Conservation (phyloP, 371 early-diverging fungal genomes). For the Parasitella parasitica region DNA sequence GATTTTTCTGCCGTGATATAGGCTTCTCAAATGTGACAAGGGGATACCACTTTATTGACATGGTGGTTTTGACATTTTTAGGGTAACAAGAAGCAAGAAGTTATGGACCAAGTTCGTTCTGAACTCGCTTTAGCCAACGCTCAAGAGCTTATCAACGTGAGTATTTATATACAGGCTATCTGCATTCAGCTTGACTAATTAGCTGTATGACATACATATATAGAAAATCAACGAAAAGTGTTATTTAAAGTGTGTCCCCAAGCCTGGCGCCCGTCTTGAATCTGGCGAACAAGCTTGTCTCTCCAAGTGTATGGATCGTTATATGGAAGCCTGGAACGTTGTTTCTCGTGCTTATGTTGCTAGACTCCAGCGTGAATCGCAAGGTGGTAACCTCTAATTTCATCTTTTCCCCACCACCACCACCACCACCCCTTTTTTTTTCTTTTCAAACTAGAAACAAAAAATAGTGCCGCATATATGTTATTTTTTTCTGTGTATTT, state of each 20-base stretch:
- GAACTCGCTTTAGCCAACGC: conserved; percentile 87
- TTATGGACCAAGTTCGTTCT: conserved; percentile 82
- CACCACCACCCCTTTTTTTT: not conserved
- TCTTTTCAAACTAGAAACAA: conserved; percentile 1
- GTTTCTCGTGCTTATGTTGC: conserved; percentile 77
- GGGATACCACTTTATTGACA: not conserved
- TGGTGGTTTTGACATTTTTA: conserved; percentile 9
- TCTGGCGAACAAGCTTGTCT: conserved; percentile 75
- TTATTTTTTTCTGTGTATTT: conserved; percentile 11
- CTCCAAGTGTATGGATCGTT: conserved; percentile 85
- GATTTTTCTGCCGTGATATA: not conserved
- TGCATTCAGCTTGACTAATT: not conserved
- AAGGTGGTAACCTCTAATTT: conserved; percentile 36
- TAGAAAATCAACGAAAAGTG: conserved; percentile 87
- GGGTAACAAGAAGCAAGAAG: conserved; percentile 75
- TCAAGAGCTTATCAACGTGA: conserved; percentile 83
- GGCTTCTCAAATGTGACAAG: not conserved
- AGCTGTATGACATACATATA: too few relatives aligned
- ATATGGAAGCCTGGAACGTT: conserved; percentile 86
- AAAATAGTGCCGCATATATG: not conserved
- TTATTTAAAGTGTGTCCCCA: conserved; percentile 78
- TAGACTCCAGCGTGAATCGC: conserved; percentile 70
- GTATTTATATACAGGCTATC: conserved; percentile 1
- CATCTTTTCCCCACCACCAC: not conserved
- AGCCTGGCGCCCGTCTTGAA: conserved; percentile 71